These are phyloP conservation scores for Diversispora epigaea DNA, from an alignment of 192 early-diverging fungal genomes.

Conservation along the genomic window DNA sequence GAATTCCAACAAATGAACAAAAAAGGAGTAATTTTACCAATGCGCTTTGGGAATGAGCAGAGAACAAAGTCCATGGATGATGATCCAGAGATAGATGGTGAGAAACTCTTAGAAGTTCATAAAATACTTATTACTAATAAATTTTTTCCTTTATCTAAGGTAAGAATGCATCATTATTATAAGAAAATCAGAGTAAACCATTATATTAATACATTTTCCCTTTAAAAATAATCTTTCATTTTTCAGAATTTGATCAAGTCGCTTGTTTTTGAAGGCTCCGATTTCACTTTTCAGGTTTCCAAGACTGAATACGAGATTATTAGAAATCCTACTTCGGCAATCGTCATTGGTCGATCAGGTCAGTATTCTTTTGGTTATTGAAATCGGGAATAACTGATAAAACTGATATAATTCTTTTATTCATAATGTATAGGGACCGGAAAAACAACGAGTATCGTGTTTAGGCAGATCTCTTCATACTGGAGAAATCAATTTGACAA, in stretches of 20 bases:
- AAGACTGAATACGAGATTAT: constrained; percentile 27
- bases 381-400: background rate
- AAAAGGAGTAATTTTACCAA: constrained; percentile 20
- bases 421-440: constrained; percentile 21
- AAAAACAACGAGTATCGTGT: constrained; percentile 17
- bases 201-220: background rate
- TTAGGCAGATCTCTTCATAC: constrained; percentile 13
- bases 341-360: constrained; percentile 26
- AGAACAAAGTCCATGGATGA: background rate
- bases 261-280: background rate
- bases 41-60: background rate
- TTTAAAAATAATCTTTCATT: background rate
- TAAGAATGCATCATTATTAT: background rate
- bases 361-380: background rate
- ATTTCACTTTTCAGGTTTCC: constrained; percentile 26
- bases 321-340: constrained; percentile 13
- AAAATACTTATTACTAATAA: constrained; percentile 28
- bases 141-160: constrained; percentile 27
- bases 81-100: background rate
- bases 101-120: constrained; percentile 19
- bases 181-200: background rate
- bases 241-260: constrained; percentile 26
- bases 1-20: background rate
- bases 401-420: background rate
- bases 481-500: background rate